phyloP scores from a whole-genome alignment of 179 eudicot genomes.

The Amaranthus tricolor region DNA sequence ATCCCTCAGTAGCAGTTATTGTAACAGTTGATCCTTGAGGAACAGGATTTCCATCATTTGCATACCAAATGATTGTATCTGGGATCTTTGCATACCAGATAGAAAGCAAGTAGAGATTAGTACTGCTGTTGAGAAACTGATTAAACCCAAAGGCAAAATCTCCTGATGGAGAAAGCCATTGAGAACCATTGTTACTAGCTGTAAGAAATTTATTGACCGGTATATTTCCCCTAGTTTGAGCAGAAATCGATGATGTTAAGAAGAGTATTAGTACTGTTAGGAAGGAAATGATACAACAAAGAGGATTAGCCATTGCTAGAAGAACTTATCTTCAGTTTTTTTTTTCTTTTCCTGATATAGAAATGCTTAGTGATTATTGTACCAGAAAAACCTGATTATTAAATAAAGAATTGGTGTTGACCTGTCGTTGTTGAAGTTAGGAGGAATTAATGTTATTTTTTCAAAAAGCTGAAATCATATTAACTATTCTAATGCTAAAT shows the following conservation, averaged over 20 bases:
- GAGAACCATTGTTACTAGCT: constrained; percentile 18
- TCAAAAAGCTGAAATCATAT: no score
- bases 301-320: constrained; percentile 2
- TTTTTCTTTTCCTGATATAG: not conserved
- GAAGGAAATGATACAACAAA: constrained; percentile 6
- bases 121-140: not conserved
- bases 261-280: not conserved
- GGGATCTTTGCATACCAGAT: constrained; percentile 47
- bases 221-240: constrained; percentile 23
- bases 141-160: constrained; percentile 43
- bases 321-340: not conserved
- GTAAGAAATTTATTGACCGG: constrained; percentile 26
- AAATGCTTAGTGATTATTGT: not conserved
- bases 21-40: constrained; percentile 27
- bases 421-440: not conserved
- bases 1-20: constrained; percentile 25
- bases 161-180: constrained; percentile 34
- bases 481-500: no score
- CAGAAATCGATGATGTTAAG: not conserved
- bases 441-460: no score
- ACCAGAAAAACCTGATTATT: not conserved
- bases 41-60: constrained; percentile 24
- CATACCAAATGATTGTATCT: constrained; percentile 46
- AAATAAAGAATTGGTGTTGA: not conserved
- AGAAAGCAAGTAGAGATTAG: constrained; percentile 30